phyloP scores from a whole-genome alignment of 352 stramenopile species.

The Halophytophthora batemanensis region DNA sequence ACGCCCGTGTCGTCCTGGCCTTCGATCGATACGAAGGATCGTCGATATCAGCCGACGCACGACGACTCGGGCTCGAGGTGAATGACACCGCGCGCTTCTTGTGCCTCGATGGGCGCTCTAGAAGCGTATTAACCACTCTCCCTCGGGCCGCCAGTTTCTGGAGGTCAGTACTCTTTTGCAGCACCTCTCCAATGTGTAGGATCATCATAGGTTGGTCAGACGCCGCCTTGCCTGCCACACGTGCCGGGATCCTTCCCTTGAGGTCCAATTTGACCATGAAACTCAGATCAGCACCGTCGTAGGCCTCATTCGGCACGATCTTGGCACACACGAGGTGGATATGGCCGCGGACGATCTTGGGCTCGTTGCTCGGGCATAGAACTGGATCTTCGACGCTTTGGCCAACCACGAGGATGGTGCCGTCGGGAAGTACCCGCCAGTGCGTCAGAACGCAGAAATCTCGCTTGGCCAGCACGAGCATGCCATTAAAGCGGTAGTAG shows the following conservation, averaged over 20 bases:
- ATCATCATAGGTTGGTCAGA: constrained; percentile 69
- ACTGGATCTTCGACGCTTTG: constrained; percentile 35
- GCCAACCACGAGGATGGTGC: constrained; percentile 50
- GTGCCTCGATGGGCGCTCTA: constrained; percentile 21
- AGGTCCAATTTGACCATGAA: constrained; percentile 73
- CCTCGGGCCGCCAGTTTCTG: constrained; percentile 25
- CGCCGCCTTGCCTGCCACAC: constrained; percentile 62
- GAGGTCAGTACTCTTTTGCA: constrained; percentile 42
- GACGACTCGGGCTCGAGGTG: constrained; percentile 4
- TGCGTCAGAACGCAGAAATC: constrained; percentile 73
- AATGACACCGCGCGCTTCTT: constrained; percentile 17
- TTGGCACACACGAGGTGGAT: constrained; percentile 59
- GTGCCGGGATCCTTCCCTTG: constrained; percentile 46
- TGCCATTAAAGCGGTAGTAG: constrained; percentile 60
- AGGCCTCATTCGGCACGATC: constrained; percentile 54
- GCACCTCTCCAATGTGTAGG: constrained; percentile 45
- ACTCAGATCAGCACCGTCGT: constrained; percentile 45
- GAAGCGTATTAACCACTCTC: constrained; percentile 49
- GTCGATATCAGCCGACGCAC: not conserved
- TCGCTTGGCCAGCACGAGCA: constrained; percentile 48
- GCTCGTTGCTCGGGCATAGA: constrained; percentile 37
- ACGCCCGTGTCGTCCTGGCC: not conserved
- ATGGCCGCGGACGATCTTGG: constrained; percentile 52
- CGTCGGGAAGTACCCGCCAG: constrained; percentile 61
- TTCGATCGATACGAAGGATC: not conserved